A percentile compares a stretch with the other conserved stretches of the same genome.
These are phyloP conservation scores for Canna indica DNA, from an alignment of 176 grass and related monocot genomes.

Conservation along the genomic window DNA sequence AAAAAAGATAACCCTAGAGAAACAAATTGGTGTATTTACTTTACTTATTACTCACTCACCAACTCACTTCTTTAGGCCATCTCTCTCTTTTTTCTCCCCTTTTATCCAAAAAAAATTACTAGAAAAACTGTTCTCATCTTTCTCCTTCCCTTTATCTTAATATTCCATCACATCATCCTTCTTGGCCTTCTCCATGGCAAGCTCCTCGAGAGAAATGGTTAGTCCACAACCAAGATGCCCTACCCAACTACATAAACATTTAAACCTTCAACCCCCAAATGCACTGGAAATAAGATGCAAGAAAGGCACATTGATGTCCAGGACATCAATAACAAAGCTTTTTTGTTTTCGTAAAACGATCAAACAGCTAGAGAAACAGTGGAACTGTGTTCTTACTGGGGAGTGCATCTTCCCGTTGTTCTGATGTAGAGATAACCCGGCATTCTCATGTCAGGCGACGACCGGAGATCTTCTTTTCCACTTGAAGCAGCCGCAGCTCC, in stretches of 20 bases:
- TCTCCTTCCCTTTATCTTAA: not conserved
- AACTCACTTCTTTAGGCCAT: too few relatives aligned
- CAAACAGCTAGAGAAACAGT: not conserved
- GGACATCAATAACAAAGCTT: not conserved
- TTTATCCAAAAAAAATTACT: too few relatives aligned
- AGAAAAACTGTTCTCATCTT: not conserved
- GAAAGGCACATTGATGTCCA: not conserved
- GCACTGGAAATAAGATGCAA: not conserved
- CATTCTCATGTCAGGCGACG: slow-evolving; percentile 19
- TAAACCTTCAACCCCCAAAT: not conserved
- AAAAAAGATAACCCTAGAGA: too few relatives aligned
- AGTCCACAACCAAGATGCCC: not conserved
- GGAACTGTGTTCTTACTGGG: slow-evolving; percentile 41
- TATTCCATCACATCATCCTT: not conserved
- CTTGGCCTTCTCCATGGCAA: not conserved
- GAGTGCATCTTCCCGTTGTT: slow-evolving; percentile 69
- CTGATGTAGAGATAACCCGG: slow-evolving; percentile 90
- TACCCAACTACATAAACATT: not conserved
- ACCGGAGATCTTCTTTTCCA: not conserved
- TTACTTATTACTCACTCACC: too few relatives aligned
- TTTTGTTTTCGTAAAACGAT: not conserved
- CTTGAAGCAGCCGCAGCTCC: not conserved
- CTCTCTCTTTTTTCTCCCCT: too few relatives aligned
- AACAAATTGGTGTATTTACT: too few relatives aligned
- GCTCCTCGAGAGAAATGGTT: not conserved